phyloP scores from a whole-genome alignment of 2,329 filamentous ascomycete genomes.

The Colletotrichum cereale region DNA sequence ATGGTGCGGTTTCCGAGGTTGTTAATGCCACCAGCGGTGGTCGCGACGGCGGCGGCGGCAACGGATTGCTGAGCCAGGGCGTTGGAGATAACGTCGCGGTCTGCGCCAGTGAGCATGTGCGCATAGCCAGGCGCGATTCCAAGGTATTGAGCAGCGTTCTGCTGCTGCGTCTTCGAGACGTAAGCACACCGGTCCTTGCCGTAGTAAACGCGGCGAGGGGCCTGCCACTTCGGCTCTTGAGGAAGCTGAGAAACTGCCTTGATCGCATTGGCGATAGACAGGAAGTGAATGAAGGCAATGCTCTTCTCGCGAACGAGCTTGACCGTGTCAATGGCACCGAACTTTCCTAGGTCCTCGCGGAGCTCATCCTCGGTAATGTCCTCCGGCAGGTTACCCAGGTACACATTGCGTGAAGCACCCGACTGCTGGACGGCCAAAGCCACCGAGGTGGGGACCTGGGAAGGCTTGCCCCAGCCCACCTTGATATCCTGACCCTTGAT shows the following conservation, averaged over 20 bases:
- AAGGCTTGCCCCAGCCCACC: constrained; percentile 99
- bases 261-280: constrained; percentile 97
- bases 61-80: constrained; percentile 97
- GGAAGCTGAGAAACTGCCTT: constrained; percentile 97
- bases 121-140: constrained; percentile 97
- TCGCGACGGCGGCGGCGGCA: constrained; percentile 94
- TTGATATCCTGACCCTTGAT: constrained; percentile 99
- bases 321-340: constrained; percentile 95
- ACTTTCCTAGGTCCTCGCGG: constrained; percentile 94
- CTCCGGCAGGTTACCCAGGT: constrained; percentile 92
- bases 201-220: constrained; percentile 95
- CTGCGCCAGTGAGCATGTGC: constrained; percentile 94
- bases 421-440: constrained; percentile 98
- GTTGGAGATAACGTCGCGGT: constrained; percentile 96
- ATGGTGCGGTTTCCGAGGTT: constrained; percentile 98
- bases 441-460: constrained; percentile 96
- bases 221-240: constrained; percentile 96
- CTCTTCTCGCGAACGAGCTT: constrained; percentile 98
- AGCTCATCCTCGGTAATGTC: constrained; percentile 92
- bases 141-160: constrained; percentile 97
- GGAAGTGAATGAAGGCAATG: constrained; percentile 97
- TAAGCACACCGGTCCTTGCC: constrained; percentile 99
- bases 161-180: constrained; percentile 99
- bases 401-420: constrained; percentile 95
- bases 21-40: constrained; percentile 95